Evolutionary conservation across 208 protist genomes (phyloP), one percentile per base, ranked within the genome.

Genomic region (Leishmania major): DNA sequence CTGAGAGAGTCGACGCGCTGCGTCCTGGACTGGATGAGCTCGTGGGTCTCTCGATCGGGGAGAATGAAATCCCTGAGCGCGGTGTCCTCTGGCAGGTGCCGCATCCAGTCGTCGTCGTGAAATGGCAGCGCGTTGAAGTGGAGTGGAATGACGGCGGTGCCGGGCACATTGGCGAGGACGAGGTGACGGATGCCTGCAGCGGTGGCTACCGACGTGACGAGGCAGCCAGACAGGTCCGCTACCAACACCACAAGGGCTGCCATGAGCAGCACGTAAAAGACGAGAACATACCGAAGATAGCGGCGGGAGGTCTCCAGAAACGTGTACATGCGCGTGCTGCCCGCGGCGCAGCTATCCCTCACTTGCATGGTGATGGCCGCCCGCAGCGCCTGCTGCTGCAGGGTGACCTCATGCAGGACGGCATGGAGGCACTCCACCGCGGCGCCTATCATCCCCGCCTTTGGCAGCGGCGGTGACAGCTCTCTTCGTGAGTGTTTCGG

Each of bases 81-180:
- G 11, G 53, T 31, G 62, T 92, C 79, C 40, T 88, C 55, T 1
- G 88, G 78, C n/a, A 79, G 0, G 66, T 88, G 77, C 66, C 87
- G 80, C 67, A 86, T 79, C 91, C 93, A 96, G 53, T 84, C 80
- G 67, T 93, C 87, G 28, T 87, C 95, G 80, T 90, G 82, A 28
- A 94, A 84, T 0, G 93, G 91, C 53, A 95, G 79, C 35, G 84
- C 85, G 74, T 94, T 95, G 84, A 93, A 89, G 60, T 79, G 51
- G 1, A 96, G 83, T 0, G 90, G 81, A 17, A 93, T 49, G n/a
- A 95, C 73, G 45, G 85, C 83, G 76, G 80, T 93, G 49, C 87
- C 90, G 0, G 91, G 90, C 25, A 87, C 86, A 53, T 91, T 49
- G 3, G 81, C 71, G 5, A 96, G 87, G 45, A 93, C 69, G 64